Conservation (phyloP, 768 basidiomycete species). For the Collybiopsis confluens region DNA sequence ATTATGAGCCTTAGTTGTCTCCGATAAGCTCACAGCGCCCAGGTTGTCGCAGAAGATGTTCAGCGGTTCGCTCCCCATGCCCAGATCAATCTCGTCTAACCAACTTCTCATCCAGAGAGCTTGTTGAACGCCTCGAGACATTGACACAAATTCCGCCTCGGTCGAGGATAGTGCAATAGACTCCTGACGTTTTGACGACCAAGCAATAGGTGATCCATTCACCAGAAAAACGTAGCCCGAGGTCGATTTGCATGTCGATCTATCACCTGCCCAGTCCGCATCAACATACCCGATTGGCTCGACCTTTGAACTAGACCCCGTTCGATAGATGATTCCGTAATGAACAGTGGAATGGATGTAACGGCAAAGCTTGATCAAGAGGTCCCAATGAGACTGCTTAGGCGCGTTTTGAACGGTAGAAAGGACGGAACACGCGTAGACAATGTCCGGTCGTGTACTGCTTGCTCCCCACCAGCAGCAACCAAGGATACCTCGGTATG, state of each 20-base stretch:
- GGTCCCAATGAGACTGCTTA: background rate
- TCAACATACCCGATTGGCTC: constrained; percentile 21
- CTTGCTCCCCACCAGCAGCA: background rate
- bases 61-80: too few species aligned
- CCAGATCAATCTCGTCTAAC: too few species aligned
- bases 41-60: too few species aligned
- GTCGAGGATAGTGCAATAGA: constrained; percentile 16
- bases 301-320: background rate
- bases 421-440: background rate
- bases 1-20: too few species aligned
- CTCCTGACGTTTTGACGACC: constrained; percentile 15
- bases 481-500: background rate
- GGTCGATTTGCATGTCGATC: constrained; percentile 15
- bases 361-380: background rate
- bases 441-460: background rate
- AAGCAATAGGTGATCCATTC: constrained; percentile 13
- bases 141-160: constrained; percentile 21
- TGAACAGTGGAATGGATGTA: background rate
- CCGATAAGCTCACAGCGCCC: too few species aligned
- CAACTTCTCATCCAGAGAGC: constrained; percentile 9
- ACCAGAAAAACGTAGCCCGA: constrained; percentile 19
- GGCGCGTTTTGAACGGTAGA: background rate
- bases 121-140: constrained; percentile 14
- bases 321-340: background rate
- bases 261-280: constrained; percentile 28